Percentiles rank a stretch among this genome's conserved stretches.
Conservation (phyloP, 129 eudicot species). For the Silybum marianum region DNA sequence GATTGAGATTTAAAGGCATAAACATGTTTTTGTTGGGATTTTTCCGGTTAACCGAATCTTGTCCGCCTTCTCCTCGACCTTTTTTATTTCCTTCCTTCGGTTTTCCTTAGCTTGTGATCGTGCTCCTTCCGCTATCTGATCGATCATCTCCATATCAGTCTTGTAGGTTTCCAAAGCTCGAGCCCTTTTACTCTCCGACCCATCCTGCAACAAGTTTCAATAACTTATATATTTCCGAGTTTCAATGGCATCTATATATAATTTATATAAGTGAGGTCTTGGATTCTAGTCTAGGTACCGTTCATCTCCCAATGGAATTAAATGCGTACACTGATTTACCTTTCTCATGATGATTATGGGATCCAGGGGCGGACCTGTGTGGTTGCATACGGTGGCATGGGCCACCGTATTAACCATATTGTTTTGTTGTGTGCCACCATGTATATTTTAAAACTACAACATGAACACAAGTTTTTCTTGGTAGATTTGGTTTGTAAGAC, state of each 20-base stretch:
- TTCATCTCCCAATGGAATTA: neutral
- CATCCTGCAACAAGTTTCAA: constrained; percentile 48
- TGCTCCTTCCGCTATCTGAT: constrained; percentile 72
- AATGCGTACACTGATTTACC: neutral
- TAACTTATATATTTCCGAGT: constrained; percentile 20
- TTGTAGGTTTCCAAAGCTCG: constrained; percentile 51
- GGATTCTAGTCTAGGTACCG: neutral
- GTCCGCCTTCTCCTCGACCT: constrained; percentile 75
- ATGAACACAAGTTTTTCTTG: too few relatives aligned
- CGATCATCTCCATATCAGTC: constrained; percentile 49
- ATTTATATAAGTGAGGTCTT: neutral
- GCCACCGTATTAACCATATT: too few relatives aligned
- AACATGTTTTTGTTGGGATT: constrained; percentile 61
- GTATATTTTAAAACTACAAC: too few relatives aligned
- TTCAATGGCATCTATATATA: neutral
- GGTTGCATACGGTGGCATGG: too few relatives aligned
- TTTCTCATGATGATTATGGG: neutral
- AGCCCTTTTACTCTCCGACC: constrained; percentile 54
- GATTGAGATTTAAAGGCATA: constrained; percentile 51
- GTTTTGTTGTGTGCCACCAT: too few relatives aligned
- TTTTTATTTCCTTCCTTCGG: constrained; percentile 54
- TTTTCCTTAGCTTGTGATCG: constrained; percentile 65
- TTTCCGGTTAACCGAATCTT: constrained; percentile 71
- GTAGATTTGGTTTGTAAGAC: too few relatives aligned
- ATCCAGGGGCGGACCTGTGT: too few relatives aligned